Base-by-base conservation (phyloP, 306 rosid species). In the Clitoria ternatea region DNA sequence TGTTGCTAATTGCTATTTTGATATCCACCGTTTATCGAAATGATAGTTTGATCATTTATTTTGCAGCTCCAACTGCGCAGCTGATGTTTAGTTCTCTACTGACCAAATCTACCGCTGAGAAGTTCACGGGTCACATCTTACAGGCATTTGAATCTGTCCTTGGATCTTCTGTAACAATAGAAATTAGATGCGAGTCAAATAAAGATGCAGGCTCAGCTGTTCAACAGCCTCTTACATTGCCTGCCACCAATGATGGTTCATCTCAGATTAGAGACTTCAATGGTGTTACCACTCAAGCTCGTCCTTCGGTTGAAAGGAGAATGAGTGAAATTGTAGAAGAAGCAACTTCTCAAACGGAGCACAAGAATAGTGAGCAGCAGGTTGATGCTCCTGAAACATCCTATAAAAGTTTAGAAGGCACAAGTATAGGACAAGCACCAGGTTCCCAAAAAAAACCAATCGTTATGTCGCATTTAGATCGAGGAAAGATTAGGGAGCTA, bases 11-110 rank as follows among this genome's bases (percentile, higher is more conserved):
- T 62, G 62, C 45, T 72, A 14, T 57, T 47, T 11, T 37, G 39
- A 36, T 32, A 49, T 47, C 64, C 54, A 18, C 67, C 29, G 23
- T 69, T 66, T 72, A 29, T 83, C 79, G 78, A 39, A 39, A 75
- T 61, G 42, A 59, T 66, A 36, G 23, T 62, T 30, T 47, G 48
- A 49, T 78, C 1, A 55, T 66, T 70, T 66, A 39, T 75, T 57
- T 39, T 85, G 71, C 90, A 95, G 97, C 99, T 79, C 93, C 99
- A 49, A 91, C 96, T 19, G 99, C 77, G 80, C 96, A 88, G 86
- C 79, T 95, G 80, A 69, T 85, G 77, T 86, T 90, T 65, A 85
- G 83, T 73, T 89, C 99, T 43, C 91, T 87, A 66, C 80, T 62
- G 74, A 80, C 92, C 22, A 91, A 95, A 84, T 86, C 95, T 29